Evolutionary conservation across 352 stramenopile species (phyloP), one percentile per base, ranked within the genome.

Genomic region (Aphanomyces stellatus): DNA sequence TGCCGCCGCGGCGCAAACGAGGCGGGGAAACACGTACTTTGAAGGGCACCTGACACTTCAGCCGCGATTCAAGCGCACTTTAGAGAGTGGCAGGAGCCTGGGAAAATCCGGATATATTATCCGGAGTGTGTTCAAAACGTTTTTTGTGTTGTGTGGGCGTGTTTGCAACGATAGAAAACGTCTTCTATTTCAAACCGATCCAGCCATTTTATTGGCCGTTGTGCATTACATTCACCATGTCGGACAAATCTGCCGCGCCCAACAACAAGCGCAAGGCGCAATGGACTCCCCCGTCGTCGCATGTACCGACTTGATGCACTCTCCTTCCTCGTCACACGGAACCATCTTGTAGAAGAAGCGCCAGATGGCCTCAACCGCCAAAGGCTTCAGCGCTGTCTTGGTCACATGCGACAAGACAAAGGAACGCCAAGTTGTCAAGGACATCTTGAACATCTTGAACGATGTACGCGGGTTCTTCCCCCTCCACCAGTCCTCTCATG

Each of bases 391-490:
- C 8, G 83, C 73, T 53, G 73, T 91, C 28, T 71, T 91, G 7
- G 77, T 91, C 42, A 91, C 81, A 30, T 91, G 83, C 53, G 83
- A 91, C 59, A 83, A 81, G 66, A 89, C 76, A 22, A 89, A 88
- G 65, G 83, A 91, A 71, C 77, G 80, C 41, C 83, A 87, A 71
- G 84, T 77, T 56, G 80, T 90, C 37, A 73, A 76, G 13, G 81
- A 91, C 49, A 80, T 81, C 35, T 76, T 91, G 19, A 90, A 90
- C 62, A 71, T 91, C 34, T 64, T 91, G 17, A 91, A 90, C 66
- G 83, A 90, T 22, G 75, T 76, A 46, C 24, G 24, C 22, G 59
- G 4, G 6, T 40, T 31, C 5, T 51, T 51, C 5, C 34, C 6
- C 24, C 10, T 31, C 15, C 19, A 51, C 7, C 42, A 22, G 8